phyloP scores from a whole-genome alignment of 495 filamentous ascomycete species.

The Amphirosellinia nigrospora region DNA sequence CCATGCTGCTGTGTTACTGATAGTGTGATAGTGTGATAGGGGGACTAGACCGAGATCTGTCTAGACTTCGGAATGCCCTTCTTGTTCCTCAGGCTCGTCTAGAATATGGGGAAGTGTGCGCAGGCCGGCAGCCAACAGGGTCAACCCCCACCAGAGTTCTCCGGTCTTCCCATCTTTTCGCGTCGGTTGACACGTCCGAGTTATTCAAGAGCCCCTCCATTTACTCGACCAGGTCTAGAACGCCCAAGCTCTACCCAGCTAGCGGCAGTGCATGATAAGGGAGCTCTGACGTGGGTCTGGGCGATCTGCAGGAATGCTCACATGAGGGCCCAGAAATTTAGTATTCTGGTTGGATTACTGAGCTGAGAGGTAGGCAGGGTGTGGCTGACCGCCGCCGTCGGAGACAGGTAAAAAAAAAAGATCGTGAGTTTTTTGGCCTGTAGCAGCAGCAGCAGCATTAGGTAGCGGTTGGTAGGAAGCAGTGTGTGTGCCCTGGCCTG shows the following conservation, averaged over 20 bases:
- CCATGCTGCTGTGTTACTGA: background rate
- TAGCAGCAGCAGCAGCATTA: background rate
- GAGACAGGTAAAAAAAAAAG: constrained; percentile 29
- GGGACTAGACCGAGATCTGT: background rate
- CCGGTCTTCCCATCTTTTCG: background rate
- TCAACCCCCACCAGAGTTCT: constrained; percentile 19
- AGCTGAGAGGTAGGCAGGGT: no score
- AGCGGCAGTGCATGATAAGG: constrained; percentile 20
- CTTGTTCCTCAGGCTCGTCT: background rate
- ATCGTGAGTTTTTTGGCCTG: constrained; percentile 41
- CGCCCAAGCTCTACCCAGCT: background rate
- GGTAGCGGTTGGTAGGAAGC: background rate
- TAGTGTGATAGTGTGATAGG: no score
- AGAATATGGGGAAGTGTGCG: constrained; percentile 16
- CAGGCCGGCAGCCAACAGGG: background rate
- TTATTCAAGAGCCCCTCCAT: constrained; percentile 14
- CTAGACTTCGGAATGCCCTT: background rate
- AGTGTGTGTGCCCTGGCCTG: background rate
- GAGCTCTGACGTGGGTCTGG: background rate
- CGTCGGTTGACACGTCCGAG: constrained; percentile 10
- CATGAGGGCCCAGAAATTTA: constrained; percentile 22
- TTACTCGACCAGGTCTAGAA: constrained; percentile 16
- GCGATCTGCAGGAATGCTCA: constrained; percentile 22
- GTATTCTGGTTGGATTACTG: background rate
- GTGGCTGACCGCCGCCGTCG: constrained; percentile 24